Base-by-base conservation (phyloP, 2,329 filamentous ascomycete species). In the Colletotrichum lini region DNA sequence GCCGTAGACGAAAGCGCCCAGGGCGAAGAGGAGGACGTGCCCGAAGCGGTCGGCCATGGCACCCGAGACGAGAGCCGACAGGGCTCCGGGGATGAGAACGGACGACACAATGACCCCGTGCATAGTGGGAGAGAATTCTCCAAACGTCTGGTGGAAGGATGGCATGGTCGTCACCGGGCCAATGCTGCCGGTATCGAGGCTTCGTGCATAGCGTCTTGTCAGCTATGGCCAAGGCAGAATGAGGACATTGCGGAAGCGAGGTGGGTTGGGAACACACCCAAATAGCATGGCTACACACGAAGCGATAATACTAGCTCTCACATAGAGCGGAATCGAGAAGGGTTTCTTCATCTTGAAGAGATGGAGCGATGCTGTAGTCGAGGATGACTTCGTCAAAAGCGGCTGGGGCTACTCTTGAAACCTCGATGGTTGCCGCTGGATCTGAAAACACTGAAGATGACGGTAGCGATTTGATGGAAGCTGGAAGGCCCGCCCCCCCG, bases 41-140 rank as follows among this genome's bases (percentile, higher is more conserved):
- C 90, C 90, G 21, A 88, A 86, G 67, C 78, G 83, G 74, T 86
- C 86, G 9, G 83, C 87, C 2, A 92, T 81, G 54, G 86, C 82
- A 2, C 90, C 86, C 0, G 89, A 88, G 45, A 91, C 83, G 30
- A 91, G 83, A 0, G 90, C 89, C 0, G 89, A 87, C 15, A 91
- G 78, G 0, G 87, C 89, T 7, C 88, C 90, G 0, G 89, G 86
- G 30, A 91, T 84, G 26, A 91, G 82, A 57, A 91, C 87, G 0
- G 86, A 86, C 0, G 90, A 91, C 18, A 92, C 89, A 8, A 90
- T 84, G 3, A 91, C 80, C 0, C 90, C 90, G 73, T 89, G 89
- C 1, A 91, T 76, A 0, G 86, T 87, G 0, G 89, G 82, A 1
- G 86, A 87, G 54, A 88, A 83, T 16, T 82, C 78, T 4, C 89